Evolutionary conservation across 805 yeast species (phyloP), one percentile per base, ranked within the genome.

Genomic region (Maudiozyma pseudohumilis): DNA sequence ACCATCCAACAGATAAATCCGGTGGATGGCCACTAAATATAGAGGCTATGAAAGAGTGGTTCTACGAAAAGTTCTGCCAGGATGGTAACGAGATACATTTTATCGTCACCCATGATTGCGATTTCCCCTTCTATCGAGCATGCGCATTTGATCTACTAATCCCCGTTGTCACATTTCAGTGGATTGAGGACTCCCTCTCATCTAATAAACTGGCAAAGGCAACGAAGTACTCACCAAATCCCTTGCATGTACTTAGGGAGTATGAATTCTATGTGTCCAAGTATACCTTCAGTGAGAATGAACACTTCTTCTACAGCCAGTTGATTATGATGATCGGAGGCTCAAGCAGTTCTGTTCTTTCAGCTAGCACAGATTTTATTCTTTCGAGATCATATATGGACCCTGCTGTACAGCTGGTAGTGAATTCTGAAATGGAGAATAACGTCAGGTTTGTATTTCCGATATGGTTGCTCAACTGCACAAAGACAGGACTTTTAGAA

Each of bases 391-490:
- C 72, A 41, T 51, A 69, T 3, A 72, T 75, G 41, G 82, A 75
- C 36, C 75, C 76, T 42, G 72, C 78, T 32, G 66, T 74, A 25
- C 64, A 72, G 17, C 85, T 84, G 1, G 63, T 67, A 3, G 61
- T 66, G 34, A 48, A 61, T 24, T 56, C 60, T 19, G 29, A 27
- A 2, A 61, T 60, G 1, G 34, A 37, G 20, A 55, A 24, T 21
- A 10, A 19, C 2, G 35, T 40, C 28, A 66, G 69, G 34, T 68
- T 78, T 12, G 89, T 87, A 4, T 63, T 70, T 3, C 92, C 95
- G 0, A 73, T 74, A 19, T 88, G 95, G 95, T 59, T 88, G n/a
- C 79, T 77, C 39, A 81, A 75, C 42, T 79, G 87, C 50, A 61
- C 81, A 43, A 72, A 68, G 36, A 53, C 29, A 16, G 16, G 16